Conservation (phyloP, 306 rosid species). For the Quercus gilva region DNA sequence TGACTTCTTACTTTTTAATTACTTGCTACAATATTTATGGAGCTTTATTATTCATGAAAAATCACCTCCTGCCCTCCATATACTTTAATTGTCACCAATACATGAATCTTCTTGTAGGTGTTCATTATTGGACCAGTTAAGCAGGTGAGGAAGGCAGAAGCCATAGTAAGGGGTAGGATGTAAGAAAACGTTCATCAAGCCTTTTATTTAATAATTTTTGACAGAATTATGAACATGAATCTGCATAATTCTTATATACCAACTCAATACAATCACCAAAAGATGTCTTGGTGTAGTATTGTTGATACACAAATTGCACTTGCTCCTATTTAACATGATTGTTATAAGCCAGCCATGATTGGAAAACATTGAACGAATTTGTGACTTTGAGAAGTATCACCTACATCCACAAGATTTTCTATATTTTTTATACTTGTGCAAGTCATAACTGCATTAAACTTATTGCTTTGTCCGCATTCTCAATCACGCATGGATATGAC, state of each 20-base stretch:
- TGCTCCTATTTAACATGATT: too few relatives aligned
- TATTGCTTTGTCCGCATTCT: too few relatives aligned
- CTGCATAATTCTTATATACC: not conserved
- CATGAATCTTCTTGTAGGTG: slow-evolving; percentile 42
- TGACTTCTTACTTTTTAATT: too few relatives aligned
- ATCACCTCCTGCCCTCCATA: not conserved
- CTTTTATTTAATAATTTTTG: not conserved
- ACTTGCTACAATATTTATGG: not conserved
- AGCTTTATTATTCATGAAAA: not conserved
- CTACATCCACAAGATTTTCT: too few relatives aligned
- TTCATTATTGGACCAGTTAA: slow-evolving; percentile 78
- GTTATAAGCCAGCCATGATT: too few relatives aligned
- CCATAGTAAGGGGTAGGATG: slow-evolving; percentile 85
- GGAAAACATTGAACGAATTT: too few relatives aligned
- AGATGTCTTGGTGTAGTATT: not conserved
- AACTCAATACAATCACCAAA: not conserved
- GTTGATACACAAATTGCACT: too few relatives aligned
- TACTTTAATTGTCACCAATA: not conserved
- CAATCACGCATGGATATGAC: too few relatives aligned
- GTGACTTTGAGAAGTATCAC: too few relatives aligned
- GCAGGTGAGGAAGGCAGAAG: slow-evolving; percentile 94
- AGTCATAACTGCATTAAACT: too few relatives aligned
- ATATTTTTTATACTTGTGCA: too few relatives aligned
- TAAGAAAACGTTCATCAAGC: not conserved
- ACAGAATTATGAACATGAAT: not conserved